These are phyloP conservation scores for Casuarina cunninghamiana DNA, from an alignment of 306 rosid species.

Conservation along the genomic window DNA sequence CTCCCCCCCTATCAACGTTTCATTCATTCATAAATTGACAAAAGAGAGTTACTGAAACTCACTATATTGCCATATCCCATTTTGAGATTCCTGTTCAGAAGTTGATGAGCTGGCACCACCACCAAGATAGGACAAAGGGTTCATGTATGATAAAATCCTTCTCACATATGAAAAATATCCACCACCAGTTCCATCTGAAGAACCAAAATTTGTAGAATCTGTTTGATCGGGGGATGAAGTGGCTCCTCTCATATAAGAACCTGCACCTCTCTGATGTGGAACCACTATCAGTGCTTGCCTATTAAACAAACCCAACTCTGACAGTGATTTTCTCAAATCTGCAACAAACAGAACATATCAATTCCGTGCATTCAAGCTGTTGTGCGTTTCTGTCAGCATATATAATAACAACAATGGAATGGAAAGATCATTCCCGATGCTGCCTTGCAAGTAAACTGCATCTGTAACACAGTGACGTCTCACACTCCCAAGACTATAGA, in stretches of 20 bases:
- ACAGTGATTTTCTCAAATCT: slow-evolving; percentile 48
- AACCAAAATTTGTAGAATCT: slow-evolving; percentile 19
- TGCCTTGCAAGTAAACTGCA: neutral
- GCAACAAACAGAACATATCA: slow-evolving; percentile 17
- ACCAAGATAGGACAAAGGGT: slow-evolving; percentile 58
- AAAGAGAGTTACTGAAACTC: slow-evolving; percentile 28
- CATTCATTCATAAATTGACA: neutral
- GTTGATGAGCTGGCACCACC: slow-evolving; percentile 40
- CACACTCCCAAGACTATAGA: no score
- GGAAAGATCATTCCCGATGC: neutral
- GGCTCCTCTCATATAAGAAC: slow-evolving; percentile 15
- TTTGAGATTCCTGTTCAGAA: slow-evolving; percentile 37
- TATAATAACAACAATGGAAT: neutral
- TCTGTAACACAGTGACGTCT: neutral
- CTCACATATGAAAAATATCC: slow-evolving; percentile 41
- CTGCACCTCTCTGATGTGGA: slow-evolving; percentile 32
- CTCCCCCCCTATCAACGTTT: neutral
- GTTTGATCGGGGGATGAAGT: slow-evolving; percentile 20
- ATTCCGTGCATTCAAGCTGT: neutral
- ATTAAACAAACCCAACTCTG: slow-evolving; percentile 49
- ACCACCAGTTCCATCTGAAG: slow-evolving; percentile 37
- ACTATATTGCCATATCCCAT: slow-evolving; percentile 36
- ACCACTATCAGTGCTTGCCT: slow-evolving; percentile 60
- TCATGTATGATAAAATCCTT: slow-evolving; percentile 46
- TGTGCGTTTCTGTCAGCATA: neutral